Evolutionary conservation across 106 monocot species (phyloP), one percentile per base, ranked within the genome.

Genomic region (Acanthochlamys bracteata): DNA sequence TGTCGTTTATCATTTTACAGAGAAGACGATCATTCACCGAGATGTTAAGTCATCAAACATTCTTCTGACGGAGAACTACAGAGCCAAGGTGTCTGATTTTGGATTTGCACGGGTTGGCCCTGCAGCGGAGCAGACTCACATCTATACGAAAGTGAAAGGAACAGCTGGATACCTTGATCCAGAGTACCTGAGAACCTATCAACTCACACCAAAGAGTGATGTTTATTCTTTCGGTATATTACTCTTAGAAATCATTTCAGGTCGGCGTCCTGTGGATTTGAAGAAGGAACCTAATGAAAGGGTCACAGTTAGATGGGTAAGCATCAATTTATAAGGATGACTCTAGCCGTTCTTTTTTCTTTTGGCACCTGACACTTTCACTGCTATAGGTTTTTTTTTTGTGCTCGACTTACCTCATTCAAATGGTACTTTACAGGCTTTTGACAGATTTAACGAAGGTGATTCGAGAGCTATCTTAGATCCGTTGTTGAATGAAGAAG

Each of bases 161-260:
- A 93, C 93, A 21, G 82, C 82, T 39, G 93, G 93, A n/a, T 93
- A 93, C 55, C 74, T 93, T 16, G 93, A 93, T 65, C 93, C 93
- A 12, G 93, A 88, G 21, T 88, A 93, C 58, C 73, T 88, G 21
- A 74, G 67, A 54, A 93, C 88, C 7, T 78, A 73, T 61, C 65
- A 88, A 25, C 71, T 93, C 15, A 93, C 88, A 25, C 79, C 93
- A 0, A 93, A 93, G 73, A 93, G 93, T 27, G 93, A 93, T 57
- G 93, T 88, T 8, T 88, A 78, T 55, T 88, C 93, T 25, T 93
- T 82, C 67, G 93, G 93, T 17, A 81, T 93, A 54, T 74, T 93
- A 73, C 73, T 88, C 10, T 20, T 93, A 39, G 93, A 93, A 80
- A 88, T 93, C 42, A 55, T 88, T 39, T 88, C 93, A 42, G 93